These are phyloP conservation scores for Blastobotrys chiropterorum DNA, from an alignment of 805 yeast species.

Conservation along the genomic window DNA sequence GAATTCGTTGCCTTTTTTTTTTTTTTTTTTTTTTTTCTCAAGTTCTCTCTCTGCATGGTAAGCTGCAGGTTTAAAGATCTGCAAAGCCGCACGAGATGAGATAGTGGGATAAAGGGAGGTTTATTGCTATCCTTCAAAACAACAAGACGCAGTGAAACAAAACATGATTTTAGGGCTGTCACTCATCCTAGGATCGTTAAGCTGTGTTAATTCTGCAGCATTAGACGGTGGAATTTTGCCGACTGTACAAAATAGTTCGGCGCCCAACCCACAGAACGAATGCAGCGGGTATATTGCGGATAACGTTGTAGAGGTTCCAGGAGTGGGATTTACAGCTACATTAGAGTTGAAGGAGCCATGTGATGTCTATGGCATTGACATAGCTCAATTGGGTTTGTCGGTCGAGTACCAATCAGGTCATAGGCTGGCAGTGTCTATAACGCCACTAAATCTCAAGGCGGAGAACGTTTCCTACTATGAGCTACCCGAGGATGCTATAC, in stretches of 20 bases:
- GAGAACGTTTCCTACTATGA: slow-evolving; percentile 4
- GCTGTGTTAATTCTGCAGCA: too few relatives aligned
- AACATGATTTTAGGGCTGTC: too few relatives aligned
- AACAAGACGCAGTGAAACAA: too few relatives aligned
- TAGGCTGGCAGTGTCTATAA: slow-evolving; percentile 6
- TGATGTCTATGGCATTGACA: slow-evolving; percentile 15
- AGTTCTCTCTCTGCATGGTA: too few relatives aligned
- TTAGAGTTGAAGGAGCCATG: slow-evolving; percentile 20
- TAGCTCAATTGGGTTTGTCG: slow-evolving; percentile 6
- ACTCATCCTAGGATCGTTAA: too few relatives aligned
- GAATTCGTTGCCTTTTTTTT: too few relatives aligned
- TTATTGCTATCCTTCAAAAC: too few relatives aligned
- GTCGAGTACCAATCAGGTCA: slow-evolving; percentile 9
- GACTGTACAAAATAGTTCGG: slow-evolving; percentile 9
- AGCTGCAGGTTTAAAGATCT: too few relatives aligned
- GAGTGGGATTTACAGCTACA: slow-evolving; percentile 10
- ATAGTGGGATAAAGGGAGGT: too few relatives aligned
- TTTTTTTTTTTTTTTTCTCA: too few relatives aligned
- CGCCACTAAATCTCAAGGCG: slow-evolving; percentile 5
- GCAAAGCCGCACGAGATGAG: too few relatives aligned
- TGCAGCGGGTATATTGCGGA: slow-evolving; percentile 11
- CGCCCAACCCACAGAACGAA: slow-evolving; percentile 15
- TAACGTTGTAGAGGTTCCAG: slow-evolving; percentile 1
- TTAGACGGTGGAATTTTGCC: too few relatives aligned
- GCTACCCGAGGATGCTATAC: slow-evolving; percentile 9